Evolutionary conservation across 345 rosid species (phyloP), one percentile per base, ranked within the genome.

Genomic region (Salix exigua): DNA sequence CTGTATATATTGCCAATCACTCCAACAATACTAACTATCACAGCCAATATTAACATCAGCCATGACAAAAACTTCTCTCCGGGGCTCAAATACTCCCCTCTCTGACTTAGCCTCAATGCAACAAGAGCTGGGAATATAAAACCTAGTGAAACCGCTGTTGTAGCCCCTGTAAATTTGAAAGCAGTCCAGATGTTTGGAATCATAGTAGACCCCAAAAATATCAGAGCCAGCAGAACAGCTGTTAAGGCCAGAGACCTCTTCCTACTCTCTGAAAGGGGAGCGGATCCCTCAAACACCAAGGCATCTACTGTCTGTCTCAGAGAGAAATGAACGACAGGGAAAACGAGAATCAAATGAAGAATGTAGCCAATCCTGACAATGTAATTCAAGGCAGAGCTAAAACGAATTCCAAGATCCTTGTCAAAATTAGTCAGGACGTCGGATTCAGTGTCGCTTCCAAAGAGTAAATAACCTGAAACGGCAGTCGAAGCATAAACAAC

Each of bases 111-210:
- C 82, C 80, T 86, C 77, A 96, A 74, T 1, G 98, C 94, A 74
- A 96, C 79, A 6, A 96, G 91, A 75, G 98, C 83, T 23, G 99
- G 99, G 81, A 96, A 96, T 40, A 88, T 96, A 72, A 93, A 96
- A 73, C 98, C 99, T 68, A 96, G 86, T 0, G 99, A 92, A 37
- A 96, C 96, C 12, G 99, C 99, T 23, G 98, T 87, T 44, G 99
- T 96, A n/a, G 99, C 98, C 37, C 99, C 99, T 1, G 99, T 96
- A 80, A 93, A 96, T 82, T 96, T 96, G 81, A 96, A 96, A 61
- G 98, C 99, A 0, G 92, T 92, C 99, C 99, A 96, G 79, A 96
- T 96, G 66, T 87, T 96, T 10, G 99, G 99, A 76, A 93, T 88
- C 94, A 91, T 86, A 16, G 98, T 92, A 8, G 99, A 96, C 50